Conservation (phyloP, 2,329 filamentous ascomycete species). For the Rugonectria rugulosa region DNA sequence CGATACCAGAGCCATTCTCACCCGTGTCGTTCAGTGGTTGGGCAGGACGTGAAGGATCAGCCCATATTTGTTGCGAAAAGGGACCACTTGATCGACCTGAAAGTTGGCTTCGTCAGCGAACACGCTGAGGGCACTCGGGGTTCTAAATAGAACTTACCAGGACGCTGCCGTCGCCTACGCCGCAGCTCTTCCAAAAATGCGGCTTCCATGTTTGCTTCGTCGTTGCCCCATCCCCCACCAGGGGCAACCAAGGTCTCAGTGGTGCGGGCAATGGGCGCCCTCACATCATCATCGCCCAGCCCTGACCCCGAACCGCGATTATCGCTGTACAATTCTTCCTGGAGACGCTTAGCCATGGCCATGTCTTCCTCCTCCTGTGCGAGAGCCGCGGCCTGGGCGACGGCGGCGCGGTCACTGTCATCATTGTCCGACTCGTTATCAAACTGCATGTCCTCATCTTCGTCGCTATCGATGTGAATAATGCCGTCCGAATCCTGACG, state of each 20-base stretch:
- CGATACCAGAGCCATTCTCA: slow-evolving; percentile 57
- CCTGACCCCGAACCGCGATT: slow-evolving; percentile 45
- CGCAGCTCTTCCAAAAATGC: slow-evolving; percentile 73
- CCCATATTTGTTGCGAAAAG: slow-evolving; percentile 51
- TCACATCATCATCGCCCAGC: slow-evolving; percentile 72
- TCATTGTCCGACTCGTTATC: slow-evolving; percentile 49
- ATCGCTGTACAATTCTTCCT: slow-evolving; percentile 86
- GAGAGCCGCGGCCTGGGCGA: slow-evolving; percentile 49
- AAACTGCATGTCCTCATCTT: slow-evolving; percentile 53
- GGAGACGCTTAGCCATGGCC: slow-evolving; percentile 87
- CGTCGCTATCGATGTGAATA: slow-evolving; percentile 65
- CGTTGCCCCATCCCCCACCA: slow-evolving; percentile 55
- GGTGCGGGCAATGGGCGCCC: slow-evolving; percentile 89
- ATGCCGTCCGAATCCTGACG: slow-evolving; percentile 48
- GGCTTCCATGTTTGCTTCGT: slow-evolving; percentile 61
- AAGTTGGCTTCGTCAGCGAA: slow-evolving; percentile 9
- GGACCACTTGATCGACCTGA: slow-evolving; percentile 42
- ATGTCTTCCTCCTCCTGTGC: slow-evolving; percentile 85
- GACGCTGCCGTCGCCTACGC: slow-evolving; percentile 46
- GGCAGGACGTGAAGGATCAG: slow-evolving; percentile 36
- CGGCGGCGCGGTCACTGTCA: slow-evolving; percentile 51
- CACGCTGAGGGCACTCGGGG: neutral
- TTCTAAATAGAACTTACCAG: slow-evolving; percentile 37
- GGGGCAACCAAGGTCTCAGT: slow-evolving; percentile 91
- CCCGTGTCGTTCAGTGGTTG: slow-evolving; percentile 29